Evolutionary conservation across 768 basidiomycete genomes (phyloP).

Genomic region (Rhizopogon vesiculosus): DNA sequence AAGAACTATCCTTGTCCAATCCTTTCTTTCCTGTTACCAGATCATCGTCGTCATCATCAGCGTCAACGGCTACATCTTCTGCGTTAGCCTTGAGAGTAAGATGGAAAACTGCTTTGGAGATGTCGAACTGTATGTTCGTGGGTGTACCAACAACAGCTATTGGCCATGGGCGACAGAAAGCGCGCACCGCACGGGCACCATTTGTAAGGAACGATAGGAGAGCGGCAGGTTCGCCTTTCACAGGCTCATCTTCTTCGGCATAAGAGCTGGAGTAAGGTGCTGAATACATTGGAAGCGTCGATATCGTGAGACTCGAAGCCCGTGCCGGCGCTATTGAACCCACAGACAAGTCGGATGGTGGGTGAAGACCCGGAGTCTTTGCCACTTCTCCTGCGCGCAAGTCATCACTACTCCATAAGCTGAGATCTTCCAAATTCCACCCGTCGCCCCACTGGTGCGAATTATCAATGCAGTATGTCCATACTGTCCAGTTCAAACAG

Average conservation of each 20-base stretch:
- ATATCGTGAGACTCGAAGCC: slow-evolving; percentile 15
- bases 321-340: slow-evolving; percentile 8
- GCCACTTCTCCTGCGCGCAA: slow-evolving; percentile 21
- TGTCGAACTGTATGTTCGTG: slow-evolving; percentile 68
- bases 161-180: slow-evolving; percentile 86
- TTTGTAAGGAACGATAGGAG: slow-evolving; percentile 67
- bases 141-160: slow-evolving; percentile 67
- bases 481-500: slow-evolving; percentile 74
- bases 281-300: slow-evolving; percentile 14
- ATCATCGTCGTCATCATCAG: neutral
- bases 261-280: slow-evolving; percentile 9
- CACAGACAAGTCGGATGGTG: neutral
- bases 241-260: neutral
- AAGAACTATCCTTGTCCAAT: slow-evolving; percentile 18
- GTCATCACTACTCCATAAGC: slow-evolving; percentile 83
- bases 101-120: slow-evolving; percentile 64
- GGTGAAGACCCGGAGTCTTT: neutral
- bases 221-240: neutral
- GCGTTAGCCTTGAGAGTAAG: slow-evolving; percentile 58
- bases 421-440: slow-evolving; percentile 96
- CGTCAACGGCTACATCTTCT: slow-evolving; percentile 41
- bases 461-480: slow-evolving; percentile 86
- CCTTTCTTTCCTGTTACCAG: neutral
- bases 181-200: slow-evolving; percentile 79
- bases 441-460: slow-evolving; percentile 89